These are phyloP conservation scores for Exophiala alcalophila DNA, from an alignment of 2,329 filamentous ascomycete genomes.

Conservation along the genomic window DNA sequence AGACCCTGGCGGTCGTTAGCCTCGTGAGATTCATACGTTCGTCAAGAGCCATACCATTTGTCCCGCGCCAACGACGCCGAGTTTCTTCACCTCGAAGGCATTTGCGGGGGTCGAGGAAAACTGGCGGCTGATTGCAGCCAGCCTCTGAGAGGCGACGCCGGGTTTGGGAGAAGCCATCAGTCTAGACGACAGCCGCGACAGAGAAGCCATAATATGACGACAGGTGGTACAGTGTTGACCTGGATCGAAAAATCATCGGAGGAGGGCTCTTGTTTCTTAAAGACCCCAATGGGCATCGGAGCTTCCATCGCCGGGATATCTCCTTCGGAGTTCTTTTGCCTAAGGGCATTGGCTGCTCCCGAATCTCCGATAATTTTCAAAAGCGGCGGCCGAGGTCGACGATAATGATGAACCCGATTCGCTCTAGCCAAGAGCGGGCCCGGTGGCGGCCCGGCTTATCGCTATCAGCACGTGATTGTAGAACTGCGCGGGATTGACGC, in stretches of 20 bases:
- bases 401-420: no score
- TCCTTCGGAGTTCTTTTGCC: no score
- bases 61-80: constrained; percentile 90
- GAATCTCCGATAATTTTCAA: no score
- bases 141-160: constrained; percentile 35
- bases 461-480: no score
- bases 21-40: constrained; percentile 1
- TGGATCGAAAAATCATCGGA: neutral
- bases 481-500: no score
- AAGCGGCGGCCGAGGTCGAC: no score
- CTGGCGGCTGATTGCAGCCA: constrained; percentile 42
- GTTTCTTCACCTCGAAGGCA: constrained; percentile 71
- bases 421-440: no score
- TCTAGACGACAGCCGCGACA: constrained; percentile 33
- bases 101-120: constrained; percentile 68
- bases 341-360: no score
- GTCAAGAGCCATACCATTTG: constrained; percentile 71
- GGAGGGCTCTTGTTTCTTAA: neutral
- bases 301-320: constrained; percentile 7
- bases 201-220: constrained; percentile 19
- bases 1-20: constrained; percentile 62
- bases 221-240: neutral
- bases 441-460: no score
- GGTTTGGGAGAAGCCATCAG: constrained; percentile 38
- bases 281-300: constrained; percentile 1